Evolutionary conservation across 805 yeast species (phyloP).

Genomic region (Ogataea saltuana): DNA sequence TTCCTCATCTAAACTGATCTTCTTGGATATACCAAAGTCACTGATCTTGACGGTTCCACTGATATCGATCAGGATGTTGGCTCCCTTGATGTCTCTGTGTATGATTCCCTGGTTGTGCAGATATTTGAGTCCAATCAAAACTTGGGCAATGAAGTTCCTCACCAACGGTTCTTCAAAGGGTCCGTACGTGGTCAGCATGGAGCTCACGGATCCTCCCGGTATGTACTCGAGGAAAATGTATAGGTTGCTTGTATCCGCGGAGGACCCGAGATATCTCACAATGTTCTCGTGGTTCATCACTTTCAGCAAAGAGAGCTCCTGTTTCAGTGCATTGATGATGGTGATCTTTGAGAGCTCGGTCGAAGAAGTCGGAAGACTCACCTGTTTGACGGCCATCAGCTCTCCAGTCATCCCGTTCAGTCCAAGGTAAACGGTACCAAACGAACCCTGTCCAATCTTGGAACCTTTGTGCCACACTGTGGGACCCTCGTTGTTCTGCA

Average conservation of each 20-base stretch:
- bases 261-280: constrained; percentile 88
- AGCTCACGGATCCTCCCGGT: constrained; percentile 49
- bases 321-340: constrained; percentile 79
- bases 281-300: constrained; percentile 88
- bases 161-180: constrained; percentile 63
- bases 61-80: constrained; percentile 59
- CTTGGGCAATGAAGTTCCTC: constrained; percentile 55
- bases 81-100: constrained; percentile 67
- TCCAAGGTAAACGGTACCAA: constrained; percentile 91
- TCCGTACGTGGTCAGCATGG: constrained; percentile 58
- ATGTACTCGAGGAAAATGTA: constrained; percentile 70
- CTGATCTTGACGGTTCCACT: constrained; percentile 63
- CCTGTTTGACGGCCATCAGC: constrained; percentile 96
- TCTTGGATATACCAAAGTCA: constrained; percentile 67
- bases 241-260: constrained; percentile 65
- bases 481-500: constrained; percentile 57
- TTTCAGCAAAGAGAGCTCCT: constrained; percentile 75
- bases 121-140: constrained; percentile 54
- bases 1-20: constrained; percentile 35
- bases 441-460: constrained; percentile 90
- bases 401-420: constrained; percentile 92
- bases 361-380: constrained; percentile 55
- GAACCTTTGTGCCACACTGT: constrained; percentile 92
- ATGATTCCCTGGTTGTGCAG: constrained; percentile 58
- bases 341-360: constrained; percentile 32